A percentile compares a stretch with the other conserved stretches of the same genome.
These are phyloP conservation scores for Saitoella complicata DNA, from an alignment of 805 yeast genomes.

Conservation along the genomic window DNA sequence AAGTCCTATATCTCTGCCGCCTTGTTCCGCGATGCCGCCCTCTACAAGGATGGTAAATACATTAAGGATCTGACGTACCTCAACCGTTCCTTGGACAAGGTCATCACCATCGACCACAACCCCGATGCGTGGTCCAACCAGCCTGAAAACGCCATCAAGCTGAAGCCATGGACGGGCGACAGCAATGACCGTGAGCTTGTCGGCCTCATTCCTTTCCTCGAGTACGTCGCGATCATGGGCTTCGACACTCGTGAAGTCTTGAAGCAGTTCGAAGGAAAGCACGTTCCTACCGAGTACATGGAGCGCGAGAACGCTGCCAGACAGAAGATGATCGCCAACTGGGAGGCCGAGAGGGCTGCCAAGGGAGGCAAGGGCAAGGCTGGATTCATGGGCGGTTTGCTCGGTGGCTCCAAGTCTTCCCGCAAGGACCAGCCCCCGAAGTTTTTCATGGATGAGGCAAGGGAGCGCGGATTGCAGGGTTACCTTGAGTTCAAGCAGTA, in stretches of 20 bases:
- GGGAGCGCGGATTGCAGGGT: slow-evolving; percentile 85
- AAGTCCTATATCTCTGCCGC: slow-evolving; percentile 79
- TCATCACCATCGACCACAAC: slow-evolving; percentile 64
- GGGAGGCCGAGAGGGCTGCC: slow-evolving; percentile 28
- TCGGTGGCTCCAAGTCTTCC: slow-evolving; percentile 25
- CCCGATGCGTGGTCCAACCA: slow-evolving; percentile 59
- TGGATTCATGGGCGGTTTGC: slow-evolving; percentile 10
- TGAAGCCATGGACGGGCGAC: slow-evolving; percentile 74
- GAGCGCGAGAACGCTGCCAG: slow-evolving; percentile 64
- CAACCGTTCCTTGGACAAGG: slow-evolving; percentile 79
- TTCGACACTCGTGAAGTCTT: slow-evolving; percentile 84
- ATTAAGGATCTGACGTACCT: slow-evolving; percentile 78
- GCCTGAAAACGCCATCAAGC: slow-evolving; percentile 85
- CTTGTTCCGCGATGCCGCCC: slow-evolving; percentile 78
- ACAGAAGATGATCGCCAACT: slow-evolving; percentile 32
- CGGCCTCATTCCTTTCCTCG: slow-evolving; percentile 77
- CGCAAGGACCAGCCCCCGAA: slow-evolving; percentile 32
- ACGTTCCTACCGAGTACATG: slow-evolving; percentile 62
- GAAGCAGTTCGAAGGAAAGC: slow-evolving; percentile 50
- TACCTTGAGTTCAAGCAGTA: slow-evolving; percentile 68
- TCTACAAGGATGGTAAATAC: slow-evolving; percentile 73
- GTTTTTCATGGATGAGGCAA: slow-evolving; percentile 74
- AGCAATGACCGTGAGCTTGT: slow-evolving; percentile 64
- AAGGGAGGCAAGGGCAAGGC: slow-evolving; percentile 4
- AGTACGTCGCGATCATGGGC: slow-evolving; percentile 78